Evolutionary conservation across 1,284 basidiomycete genomes (phyloP).

Genomic region (Papiliotrema laurentii): DNA sequence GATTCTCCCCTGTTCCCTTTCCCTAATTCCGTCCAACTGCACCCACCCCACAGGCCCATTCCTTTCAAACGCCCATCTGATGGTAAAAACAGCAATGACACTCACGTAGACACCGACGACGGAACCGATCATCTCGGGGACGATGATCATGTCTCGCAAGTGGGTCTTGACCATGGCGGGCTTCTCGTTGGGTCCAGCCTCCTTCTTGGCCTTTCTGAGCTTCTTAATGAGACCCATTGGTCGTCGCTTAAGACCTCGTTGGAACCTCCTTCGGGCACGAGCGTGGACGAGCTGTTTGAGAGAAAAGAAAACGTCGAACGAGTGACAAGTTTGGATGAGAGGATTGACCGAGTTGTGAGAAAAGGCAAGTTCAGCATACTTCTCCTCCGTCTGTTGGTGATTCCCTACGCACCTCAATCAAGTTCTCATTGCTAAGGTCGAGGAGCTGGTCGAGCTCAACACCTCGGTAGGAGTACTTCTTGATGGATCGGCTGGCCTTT

Average conservation of each 20-base stretch:
- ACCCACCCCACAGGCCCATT: no score
- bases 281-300: slow-evolving; percentile 88
- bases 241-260: slow-evolving; percentile 96
- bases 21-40: no score
- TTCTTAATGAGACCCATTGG: slow-evolving; percentile 99
- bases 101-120: slow-evolving; percentile 86
- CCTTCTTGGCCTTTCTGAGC: slow-evolving; percentile 98
- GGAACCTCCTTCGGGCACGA: slow-evolving; percentile 97
- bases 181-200: slow-evolving; percentile 97
- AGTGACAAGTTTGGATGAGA: not conserved
- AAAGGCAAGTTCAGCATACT: no score
- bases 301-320: slow-evolving; percentile 1
- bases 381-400: not conserved
- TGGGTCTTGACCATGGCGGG: slow-evolving; percentile 98
- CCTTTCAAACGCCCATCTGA: no score
- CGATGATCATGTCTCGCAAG: slow-evolving; percentile 98
- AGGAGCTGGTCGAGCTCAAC: slow-evolving; percentile 95
- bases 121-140: slow-evolving; percentile 99
- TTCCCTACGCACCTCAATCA: slow-evolving; percentile 49
- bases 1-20: no score
- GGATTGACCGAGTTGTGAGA: not conserved
- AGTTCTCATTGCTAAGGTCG: slow-evolving; percentile 81
- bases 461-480: slow-evolving; percentile 97
- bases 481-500: slow-evolving; percentile 98
- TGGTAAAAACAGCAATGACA: slow-evolving; percentile 4